These are phyloP conservation scores for Monosporascus ibericus DNA, from an alignment of 2,329 filamentous ascomycete species.

Conservation along the genomic window DNA sequence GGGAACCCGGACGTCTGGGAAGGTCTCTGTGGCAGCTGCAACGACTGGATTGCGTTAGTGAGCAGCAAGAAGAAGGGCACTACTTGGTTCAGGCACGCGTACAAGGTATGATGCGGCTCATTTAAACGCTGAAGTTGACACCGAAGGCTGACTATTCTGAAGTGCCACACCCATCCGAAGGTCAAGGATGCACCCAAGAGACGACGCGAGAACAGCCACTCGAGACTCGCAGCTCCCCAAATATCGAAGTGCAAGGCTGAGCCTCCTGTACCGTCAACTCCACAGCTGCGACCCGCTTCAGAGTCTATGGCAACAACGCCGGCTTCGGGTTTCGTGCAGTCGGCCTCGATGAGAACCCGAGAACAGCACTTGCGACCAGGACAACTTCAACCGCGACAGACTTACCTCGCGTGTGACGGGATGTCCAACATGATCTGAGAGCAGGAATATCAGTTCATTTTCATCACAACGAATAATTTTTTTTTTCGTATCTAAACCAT, in stretches of 20 bases:
- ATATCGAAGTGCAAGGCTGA: slow-evolving; percentile 44
- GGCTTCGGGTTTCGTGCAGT: slow-evolving; percentile 25
- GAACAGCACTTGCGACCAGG: slow-evolving; percentile 20
- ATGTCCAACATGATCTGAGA: slow-evolving; percentile 42
- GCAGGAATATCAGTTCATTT: neutral
- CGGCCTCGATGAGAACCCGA: slow-evolving; percentile 19
- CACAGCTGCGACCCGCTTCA: slow-evolving; percentile 35
- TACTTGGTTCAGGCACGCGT: slow-evolving; percentile 84
- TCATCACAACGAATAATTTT: neutral
- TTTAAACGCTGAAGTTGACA: neutral
- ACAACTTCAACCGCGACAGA: slow-evolving; percentile 23
- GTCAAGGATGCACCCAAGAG: slow-evolving; percentile 66
- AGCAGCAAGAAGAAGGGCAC: slow-evolving; percentile 91
- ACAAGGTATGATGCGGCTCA: slow-evolving; percentile 54
- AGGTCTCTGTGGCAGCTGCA: slow-evolving; percentile 70
- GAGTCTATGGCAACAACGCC: slow-evolving; percentile 33
- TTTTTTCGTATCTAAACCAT: slow-evolving; percentile 13
- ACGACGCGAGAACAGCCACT: slow-evolving; percentile 55
- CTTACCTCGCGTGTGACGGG: slow-evolving; percentile 31
- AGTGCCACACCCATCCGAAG: slow-evolving; percentile 69
- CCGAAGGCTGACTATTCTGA: slow-evolving; percentile 13
- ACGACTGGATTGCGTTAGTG: slow-evolving; percentile 74
- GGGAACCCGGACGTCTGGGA: slow-evolving; percentile 79
- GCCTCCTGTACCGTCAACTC: slow-evolving; percentile 33
- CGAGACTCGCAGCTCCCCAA: slow-evolving; percentile 35